phyloP scores from a whole-genome alignment of 2,329 filamentous ascomycete species.

The Monosporascus ibericus region DNA sequence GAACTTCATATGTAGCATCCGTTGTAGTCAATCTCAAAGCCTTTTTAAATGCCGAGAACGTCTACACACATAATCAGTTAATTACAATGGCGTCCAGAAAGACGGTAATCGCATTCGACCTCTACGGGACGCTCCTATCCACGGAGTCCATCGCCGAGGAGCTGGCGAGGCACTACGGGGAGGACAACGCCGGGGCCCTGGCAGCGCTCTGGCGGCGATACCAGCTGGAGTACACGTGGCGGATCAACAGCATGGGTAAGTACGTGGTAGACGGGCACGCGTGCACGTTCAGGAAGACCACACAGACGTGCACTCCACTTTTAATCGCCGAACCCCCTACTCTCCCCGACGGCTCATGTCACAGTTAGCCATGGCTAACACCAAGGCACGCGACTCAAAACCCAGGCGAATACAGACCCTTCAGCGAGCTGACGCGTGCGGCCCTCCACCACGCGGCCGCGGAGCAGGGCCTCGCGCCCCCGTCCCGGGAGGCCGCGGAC shows the following conservation, averaged over 20 bases:
- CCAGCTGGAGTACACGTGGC: slow-evolving; percentile 74
- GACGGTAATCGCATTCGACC: slow-evolving; percentile 61
- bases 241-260: slow-evolving; percentile 68
- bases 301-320: too few relatives aligned
- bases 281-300: too few relatives aligned
- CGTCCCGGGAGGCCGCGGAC: slow-evolving; percentile 32
- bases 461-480: slow-evolving; percentile 46
- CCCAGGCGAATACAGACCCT: slow-evolving; percentile 54
- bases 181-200: slow-evolving; percentile 50
- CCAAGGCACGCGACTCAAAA: too few relatives aligned
- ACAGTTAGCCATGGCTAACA: too few relatives aligned
- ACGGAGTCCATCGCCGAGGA: slow-evolving; percentile 61
- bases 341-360: too few relatives aligned
- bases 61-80: background rate
- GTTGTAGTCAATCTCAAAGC: background rate
- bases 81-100: slow-evolving; percentile 13
- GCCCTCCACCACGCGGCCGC: slow-evolving; percentile 58
- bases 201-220: slow-evolving; percentile 60
- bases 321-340: too few relatives aligned
- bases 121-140: slow-evolving; percentile 69
- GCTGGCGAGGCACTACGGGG: slow-evolving; percentile 50
- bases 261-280: slow-evolving; percentile 2
- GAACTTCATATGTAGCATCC: background rate
- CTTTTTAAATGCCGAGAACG: background rate
- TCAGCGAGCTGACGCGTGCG: slow-evolving; percentile 55